Percentiles rank a stretch among this genome's conserved stretches.
phyloP scores from a whole-genome alignment of 805 yeast genomes.

The Candida sithepensis region DNA sequence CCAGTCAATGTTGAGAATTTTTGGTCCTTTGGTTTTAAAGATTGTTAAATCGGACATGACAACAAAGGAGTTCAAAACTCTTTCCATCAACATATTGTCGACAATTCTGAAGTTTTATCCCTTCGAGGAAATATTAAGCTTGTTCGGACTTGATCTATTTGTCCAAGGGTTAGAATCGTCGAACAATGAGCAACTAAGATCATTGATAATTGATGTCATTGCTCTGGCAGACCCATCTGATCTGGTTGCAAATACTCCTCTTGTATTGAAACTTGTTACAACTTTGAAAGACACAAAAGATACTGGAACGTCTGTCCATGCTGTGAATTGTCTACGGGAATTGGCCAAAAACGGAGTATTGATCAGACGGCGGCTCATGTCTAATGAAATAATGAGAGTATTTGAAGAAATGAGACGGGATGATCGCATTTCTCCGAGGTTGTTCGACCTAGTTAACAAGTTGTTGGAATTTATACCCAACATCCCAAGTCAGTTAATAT shows the following conservation, averaged over 20 bases:
- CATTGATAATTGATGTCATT: conserved; percentile 24
- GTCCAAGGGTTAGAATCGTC: conserved; percentile 26
- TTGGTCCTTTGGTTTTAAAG: conserved; percentile 19
- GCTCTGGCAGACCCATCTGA: conserved; percentile 30
- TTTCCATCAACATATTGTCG: conserved; percentile 21
- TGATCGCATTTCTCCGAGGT: conserved; percentile 25
- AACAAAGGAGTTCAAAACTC: conserved; percentile 16
- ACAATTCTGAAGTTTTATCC: conserved; percentile 25
- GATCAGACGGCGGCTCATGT: conserved; percentile 27
- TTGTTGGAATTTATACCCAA: conserved; percentile 23
- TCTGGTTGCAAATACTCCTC: conserved; percentile 30
- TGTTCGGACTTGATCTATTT: conserved; percentile 24
- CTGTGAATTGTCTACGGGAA: conserved; percentile 20
- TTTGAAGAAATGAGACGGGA: conserved; percentile 23
- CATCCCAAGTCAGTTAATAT: conserved; percentile 25
- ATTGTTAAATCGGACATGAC: conserved; percentile 25
- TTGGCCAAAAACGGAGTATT: conserved; percentile 27
- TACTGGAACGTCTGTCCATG: conserved; percentile 18
- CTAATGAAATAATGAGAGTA: conserved; percentile 21
- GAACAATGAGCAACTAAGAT: conserved; percentile 24
- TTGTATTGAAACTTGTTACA: conserved; percentile 23
- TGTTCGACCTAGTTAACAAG: conserved; percentile 29
- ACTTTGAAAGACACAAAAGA: conserved; percentile 19
- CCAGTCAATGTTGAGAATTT: conserved; percentile 9
- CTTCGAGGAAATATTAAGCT: conserved; percentile 26